Conservation (phyloP, 441 rosid species). For the Geranium incanum region DNA sequence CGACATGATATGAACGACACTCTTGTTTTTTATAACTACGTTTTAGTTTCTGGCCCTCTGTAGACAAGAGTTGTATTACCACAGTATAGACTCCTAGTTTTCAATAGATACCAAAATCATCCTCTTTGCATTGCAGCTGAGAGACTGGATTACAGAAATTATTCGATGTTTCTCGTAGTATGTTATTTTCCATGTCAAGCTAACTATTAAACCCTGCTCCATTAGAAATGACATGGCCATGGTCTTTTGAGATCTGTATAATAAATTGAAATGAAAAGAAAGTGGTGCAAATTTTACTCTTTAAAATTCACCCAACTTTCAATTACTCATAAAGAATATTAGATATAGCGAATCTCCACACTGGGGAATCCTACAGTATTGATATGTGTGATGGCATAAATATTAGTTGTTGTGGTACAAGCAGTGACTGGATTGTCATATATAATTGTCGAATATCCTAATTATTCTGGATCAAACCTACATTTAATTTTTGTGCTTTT, state of each 20-base stretch:
- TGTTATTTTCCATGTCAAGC: too few relatives aligned
- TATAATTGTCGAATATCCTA: neutral
- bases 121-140: neutral
- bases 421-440: neutral
- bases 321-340: neutral
- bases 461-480: neutral
- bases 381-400: neutral
- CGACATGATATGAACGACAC: too few relatives aligned
- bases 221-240: too few relatives aligned
- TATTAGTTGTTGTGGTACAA: neutral
- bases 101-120: neutral
- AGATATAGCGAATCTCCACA: neutral
- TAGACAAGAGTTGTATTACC: neutral
- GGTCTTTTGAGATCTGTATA: too few relatives aligned
- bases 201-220: too few relatives aligned
- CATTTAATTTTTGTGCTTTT: neutral
- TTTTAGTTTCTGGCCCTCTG: neutral
- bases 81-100: neutral
- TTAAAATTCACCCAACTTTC: neutral
- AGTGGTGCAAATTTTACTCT: neutral
- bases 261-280: too few relatives aligned
- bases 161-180: neutral
- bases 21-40: neutral
- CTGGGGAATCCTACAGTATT: neutral
- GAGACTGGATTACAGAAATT: neutral